A percentile compares a stretch with the other conserved stretches of the same genome.
Evolutionary conservation across 2,329 filamentous ascomycete species (phyloP).

Genomic region (Daldinia sp.): DNA sequence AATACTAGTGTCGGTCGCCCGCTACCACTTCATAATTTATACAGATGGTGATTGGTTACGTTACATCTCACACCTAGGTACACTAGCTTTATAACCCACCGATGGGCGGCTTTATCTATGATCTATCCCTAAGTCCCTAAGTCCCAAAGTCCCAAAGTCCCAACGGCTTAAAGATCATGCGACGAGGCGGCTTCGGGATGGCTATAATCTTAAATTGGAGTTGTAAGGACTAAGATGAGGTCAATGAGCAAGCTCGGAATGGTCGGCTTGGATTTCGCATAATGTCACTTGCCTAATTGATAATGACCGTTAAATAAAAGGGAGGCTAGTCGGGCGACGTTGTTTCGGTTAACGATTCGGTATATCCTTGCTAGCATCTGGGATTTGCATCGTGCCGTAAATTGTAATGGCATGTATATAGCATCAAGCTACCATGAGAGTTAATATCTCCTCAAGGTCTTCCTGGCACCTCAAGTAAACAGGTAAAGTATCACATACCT

Average conservation of each 20-base stretch:
- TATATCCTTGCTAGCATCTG: background rate
- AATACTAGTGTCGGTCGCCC: no score
- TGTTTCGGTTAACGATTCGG: constrained; percentile 16
- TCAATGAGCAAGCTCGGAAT: constrained; percentile 5
- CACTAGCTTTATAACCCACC: background rate
- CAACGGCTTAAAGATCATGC: background rate
- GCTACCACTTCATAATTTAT: background rate
- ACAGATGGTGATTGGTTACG: background rate
- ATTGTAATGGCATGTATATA: constrained; percentile 27
- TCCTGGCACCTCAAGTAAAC: background rate
- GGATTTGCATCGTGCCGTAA: background rate
- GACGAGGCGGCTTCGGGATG: background rate
- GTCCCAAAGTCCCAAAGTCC: background rate
- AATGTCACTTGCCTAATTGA: constrained; percentile 28
- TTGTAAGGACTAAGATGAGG: constrained; percentile 7
- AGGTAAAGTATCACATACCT: background rate
- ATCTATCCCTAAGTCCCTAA: background rate
- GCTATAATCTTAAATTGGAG: background rate
- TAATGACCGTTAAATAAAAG: constrained; percentile 8
- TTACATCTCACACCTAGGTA: background rate
- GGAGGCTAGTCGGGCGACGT: constrained; percentile 2
- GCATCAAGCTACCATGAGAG: constrained; percentile 1
- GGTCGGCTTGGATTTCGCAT: constrained; percentile 8
- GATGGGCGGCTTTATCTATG: background rate
- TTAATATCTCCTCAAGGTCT: background rate